Conservation (phyloP, 352 stramenopile genomes). For the Thalassiosira exigua region DNA sequence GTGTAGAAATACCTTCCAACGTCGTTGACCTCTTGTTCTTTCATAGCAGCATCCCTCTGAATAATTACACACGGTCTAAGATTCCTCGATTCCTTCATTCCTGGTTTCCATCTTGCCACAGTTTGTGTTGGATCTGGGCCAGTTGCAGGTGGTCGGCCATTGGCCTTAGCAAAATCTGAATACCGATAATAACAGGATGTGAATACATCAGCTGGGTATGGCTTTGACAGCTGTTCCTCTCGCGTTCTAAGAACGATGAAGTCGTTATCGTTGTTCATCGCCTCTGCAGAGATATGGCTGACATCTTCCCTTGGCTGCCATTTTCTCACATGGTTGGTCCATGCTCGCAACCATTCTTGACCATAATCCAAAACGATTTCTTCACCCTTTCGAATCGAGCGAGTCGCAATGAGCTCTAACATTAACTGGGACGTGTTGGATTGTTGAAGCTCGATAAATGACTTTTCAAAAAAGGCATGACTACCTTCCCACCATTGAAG, state of each 20-base stretch:
- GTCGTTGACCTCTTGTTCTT: constrained; percentile 20
- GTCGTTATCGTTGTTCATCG: constrained; percentile 38
- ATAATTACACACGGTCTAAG: constrained; percentile 62
- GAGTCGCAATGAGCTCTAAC: constrained; percentile 63
- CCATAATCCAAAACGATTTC: constrained; percentile 82
- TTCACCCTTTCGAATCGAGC: constrained; percentile 63
- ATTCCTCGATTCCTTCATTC: constrained; percentile 36
- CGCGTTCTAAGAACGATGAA: constrained; percentile 35
- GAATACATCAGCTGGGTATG: constrained; percentile 35
- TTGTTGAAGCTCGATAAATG: constrained; percentile 55
- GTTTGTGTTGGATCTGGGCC: neutral
- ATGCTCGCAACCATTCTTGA: constrained; percentile 73
- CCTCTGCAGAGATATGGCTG: constrained; percentile 41
- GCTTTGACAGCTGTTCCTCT: constrained; percentile 15
- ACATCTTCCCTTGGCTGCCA: constrained; percentile 49
- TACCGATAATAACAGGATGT: constrained; percentile 29
- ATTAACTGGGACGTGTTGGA: constrained; percentile 54
- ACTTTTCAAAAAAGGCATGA: constrained; percentile 60
- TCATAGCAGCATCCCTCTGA: constrained; percentile 43
- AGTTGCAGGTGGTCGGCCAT: neutral
- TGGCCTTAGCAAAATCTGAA: constrained; percentile 50
- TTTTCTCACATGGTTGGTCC: constrained; percentile 63
- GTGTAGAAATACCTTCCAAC: constrained; percentile 70
- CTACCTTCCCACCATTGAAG: constrained; percentile 58
- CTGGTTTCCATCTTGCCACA: constrained; percentile 50